Base-by-base conservation (phyloP, 495 filamentous ascomycete genomes). In the Penicillium coprophilum region DNA sequence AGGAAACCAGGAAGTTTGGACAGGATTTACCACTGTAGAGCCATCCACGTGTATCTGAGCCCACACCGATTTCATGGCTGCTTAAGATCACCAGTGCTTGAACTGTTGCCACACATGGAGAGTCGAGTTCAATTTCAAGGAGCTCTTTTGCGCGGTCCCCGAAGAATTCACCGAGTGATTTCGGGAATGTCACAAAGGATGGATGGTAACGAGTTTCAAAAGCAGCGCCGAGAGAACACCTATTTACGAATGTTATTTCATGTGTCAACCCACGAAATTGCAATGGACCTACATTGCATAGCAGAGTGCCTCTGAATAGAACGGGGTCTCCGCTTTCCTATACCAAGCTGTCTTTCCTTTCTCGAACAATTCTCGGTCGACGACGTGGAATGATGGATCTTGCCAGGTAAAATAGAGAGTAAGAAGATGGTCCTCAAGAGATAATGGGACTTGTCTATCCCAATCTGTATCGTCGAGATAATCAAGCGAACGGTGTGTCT, bases 361-460 rank as follows among this genome's bases (percentile, higher is more conserved):
- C 11, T 65, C 47, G 40, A 68, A 69, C 19, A 69, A 63, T 9
- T 59, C 32, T 31, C 57, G 46, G 45, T 74, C 63, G 7, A 75
- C 64, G 4, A 67, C 64, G 50, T 70, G 66, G 21, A 71, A 56
- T 9, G 50, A 54, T 3, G 74, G 71, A 50, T 75, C 61, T 43
- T 77, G 61, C 74, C 74, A 77, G 5, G 58, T 46, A 44, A 77
- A 75, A 40, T 67, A 77, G 0, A 77, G 60, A 43, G 68, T 60
- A 30, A 67, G 56, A 4, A 77, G 59, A 52, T 74, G 74, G 7
- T 65, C 46, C 45, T 74, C 68, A 6, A 74, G 49, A 4, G 12
- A 54, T 17, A 34, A 17, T 15, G 57, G 51, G 6, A 68, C 51
- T 11, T 62, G 49, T 27, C 34, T 51, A n/a, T 61, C 51, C 10